Percentiles rank a stretch among this genome's conserved stretches.
These are phyloP conservation scores for Diplodia intermedia DNA, from an alignment of 2,329 filamentous ascomycete genomes.

Conservation along the genomic window DNA sequence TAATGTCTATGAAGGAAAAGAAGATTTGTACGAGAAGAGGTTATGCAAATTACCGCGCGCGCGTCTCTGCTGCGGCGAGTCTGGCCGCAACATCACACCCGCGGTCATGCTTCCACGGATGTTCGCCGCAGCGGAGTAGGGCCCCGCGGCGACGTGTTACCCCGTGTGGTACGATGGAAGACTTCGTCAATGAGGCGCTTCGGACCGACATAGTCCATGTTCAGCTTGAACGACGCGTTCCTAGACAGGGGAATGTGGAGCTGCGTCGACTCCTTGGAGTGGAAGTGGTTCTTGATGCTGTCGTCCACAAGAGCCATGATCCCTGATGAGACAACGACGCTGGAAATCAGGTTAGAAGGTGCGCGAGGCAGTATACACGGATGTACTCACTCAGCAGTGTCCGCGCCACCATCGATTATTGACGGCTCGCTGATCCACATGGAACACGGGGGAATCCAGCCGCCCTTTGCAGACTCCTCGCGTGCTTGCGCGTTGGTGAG, in stretches of 20 bases:
- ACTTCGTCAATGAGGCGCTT: conserved; percentile 69
- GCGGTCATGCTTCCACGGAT: conserved; percentile 33
- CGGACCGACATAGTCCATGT: conserved; percentile 68
- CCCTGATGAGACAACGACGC: conserved; percentile 88
- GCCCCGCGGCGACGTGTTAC: conserved; percentile 39
- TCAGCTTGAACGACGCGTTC: conserved; percentile 59
- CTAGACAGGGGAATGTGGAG: conserved; percentile 60
- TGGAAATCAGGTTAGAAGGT: conserved; percentile 47
- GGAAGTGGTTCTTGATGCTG: conserved; percentile 82
- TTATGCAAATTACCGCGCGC: conserved; percentile 37
- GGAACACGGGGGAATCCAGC: conserved; percentile 88
- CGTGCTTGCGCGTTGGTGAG: conserved; percentile 72
- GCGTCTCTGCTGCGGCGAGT: conserved; percentile 7
- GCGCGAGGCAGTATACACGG: conserved; percentile 26
- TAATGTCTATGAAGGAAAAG: conserved; percentile 29
- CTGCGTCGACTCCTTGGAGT: conserved; percentile 59
- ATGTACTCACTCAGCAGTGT: conserved; percentile 81
- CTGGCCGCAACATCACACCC: conserved; percentile 10
- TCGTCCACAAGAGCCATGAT: conserved; percentile 89
- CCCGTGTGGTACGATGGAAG: conserved; percentile 58
- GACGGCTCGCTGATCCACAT: conserved; percentile 85
- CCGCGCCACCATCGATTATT: conserved; percentile 72
- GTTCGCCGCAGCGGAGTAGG: conserved; percentile 41
- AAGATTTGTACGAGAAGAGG: conserved; percentile 40
- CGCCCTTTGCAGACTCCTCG: conserved; percentile 78